Conservation (phyloP, 2,329 filamentous ascomycete species). For the Chaetomiaceae sp. region DNA sequence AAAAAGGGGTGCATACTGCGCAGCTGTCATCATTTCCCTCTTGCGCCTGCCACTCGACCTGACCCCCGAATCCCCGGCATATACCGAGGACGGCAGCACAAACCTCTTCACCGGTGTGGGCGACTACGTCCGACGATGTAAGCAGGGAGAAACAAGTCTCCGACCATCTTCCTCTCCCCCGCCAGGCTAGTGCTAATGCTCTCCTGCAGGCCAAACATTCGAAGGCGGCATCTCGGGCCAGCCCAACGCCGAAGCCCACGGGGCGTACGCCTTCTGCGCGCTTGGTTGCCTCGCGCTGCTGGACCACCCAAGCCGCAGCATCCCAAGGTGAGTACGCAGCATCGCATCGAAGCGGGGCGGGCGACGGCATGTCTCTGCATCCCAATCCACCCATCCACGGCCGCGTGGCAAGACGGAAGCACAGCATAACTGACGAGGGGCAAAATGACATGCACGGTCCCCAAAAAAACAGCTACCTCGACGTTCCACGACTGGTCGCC, state of each 20-base stretch:
- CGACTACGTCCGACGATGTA: slow-evolving; percentile 77
- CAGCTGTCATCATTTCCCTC: slow-evolving; percentile 75
- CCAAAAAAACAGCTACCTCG: slow-evolving; percentile 56
- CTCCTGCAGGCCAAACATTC: slow-evolving; percentile 70
- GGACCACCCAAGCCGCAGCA: slow-evolving; percentile 68
- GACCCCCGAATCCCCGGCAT: slow-evolving; percentile 64
- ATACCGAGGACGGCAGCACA: slow-evolving; percentile 55
- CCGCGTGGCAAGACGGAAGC: slow-evolving; percentile 34
- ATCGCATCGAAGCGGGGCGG: background rate
- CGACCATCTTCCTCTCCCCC: no score
- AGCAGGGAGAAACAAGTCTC: slow-evolving; percentile 32
- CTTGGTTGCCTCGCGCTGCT: slow-evolving; percentile 84
- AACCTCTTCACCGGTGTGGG: slow-evolving; percentile 67
- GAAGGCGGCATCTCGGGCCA: slow-evolving; percentile 89
- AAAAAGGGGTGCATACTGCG: slow-evolving; percentile 81
- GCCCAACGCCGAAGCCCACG: slow-evolving; percentile 87
- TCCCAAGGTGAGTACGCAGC: slow-evolving; percentile 64
- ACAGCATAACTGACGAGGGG: slow-evolving; percentile 17
- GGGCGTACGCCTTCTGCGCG: slow-evolving; percentile 93
- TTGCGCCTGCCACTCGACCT: slow-evolving; percentile 78
- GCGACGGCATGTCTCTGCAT: background rate
- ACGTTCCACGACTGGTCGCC: slow-evolving; percentile 70
- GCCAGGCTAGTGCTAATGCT: background rate
- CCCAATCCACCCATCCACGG: slow-evolving; percentile 30
- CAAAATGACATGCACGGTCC: background rate